Conservation (phyloP, 2,329 filamentous ascomycete species). For the Xylariomycetidae sp. region DNA sequence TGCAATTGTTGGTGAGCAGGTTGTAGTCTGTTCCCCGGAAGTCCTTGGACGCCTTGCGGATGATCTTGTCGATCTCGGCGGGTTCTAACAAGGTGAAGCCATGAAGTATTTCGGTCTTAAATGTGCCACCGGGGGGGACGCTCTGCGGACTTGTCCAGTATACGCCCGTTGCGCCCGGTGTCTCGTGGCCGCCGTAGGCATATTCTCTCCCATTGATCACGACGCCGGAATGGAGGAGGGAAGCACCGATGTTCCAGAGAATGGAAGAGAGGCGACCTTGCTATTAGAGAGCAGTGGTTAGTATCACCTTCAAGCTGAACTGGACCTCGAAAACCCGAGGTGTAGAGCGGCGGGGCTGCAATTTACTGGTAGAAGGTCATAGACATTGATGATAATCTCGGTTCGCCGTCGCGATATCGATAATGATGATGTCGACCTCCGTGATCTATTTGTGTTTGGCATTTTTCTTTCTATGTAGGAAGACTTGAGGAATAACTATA, state of each 20-base stretch:
- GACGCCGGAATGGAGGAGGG: conserved; percentile 76
- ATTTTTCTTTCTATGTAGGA: no score
- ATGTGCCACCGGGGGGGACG: conserved; percentile 73
- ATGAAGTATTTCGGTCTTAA: conserved; percentile 69
- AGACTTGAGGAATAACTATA: no score
- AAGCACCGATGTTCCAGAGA: conserved; percentile 73
- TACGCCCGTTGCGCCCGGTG: conserved; percentile 66
- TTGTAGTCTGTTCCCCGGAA: conserved; percentile 78
- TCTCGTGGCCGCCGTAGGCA: conserved; percentile 78
- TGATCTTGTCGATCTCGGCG: conserved; percentile 65
- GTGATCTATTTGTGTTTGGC: no score
- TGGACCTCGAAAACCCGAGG: no score
- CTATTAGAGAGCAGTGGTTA: conserved; percentile 33
- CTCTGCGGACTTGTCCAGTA: conserved; percentile 74
- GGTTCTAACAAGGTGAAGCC: conserved; percentile 69
- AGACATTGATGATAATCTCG: conserved; percentile 71
- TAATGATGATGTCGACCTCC: conserved; percentile 63
- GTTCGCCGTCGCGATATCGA: no score
- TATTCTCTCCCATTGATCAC: conserved; percentile 79
- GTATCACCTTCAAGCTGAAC: no score
- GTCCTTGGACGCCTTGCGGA: conserved; percentile 63
- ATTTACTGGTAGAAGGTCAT: conserved; percentile 68
- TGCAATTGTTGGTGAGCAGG: conserved; percentile 79
- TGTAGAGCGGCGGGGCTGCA: no score
- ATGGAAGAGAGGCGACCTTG: conserved; percentile 70